phyloP scores from a whole-genome alignment of 805 yeast genomes.

The Wickerhamia fluorescens region DNA sequence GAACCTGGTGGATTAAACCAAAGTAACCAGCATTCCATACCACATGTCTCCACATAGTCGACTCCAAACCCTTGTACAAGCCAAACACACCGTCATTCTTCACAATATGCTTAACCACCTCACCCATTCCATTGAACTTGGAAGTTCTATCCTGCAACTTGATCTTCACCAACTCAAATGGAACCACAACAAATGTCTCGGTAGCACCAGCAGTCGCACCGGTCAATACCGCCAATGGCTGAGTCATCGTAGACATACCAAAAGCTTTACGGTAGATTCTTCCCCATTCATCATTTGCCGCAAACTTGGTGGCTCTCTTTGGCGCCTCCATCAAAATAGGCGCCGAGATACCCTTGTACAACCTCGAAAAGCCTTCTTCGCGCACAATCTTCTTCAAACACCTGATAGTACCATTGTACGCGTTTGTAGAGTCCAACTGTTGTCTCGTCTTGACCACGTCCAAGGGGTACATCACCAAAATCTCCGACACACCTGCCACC shows the following conservation, averaged over 20 bases:
- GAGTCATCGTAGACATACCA: slow-evolving; percentile 65
- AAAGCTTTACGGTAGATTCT: slow-evolving; percentile 67
- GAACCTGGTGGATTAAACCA: slow-evolving; percentile 86
- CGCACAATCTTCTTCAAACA: slow-evolving; percentile 77
- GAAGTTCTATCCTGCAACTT: slow-evolving; percentile 86
- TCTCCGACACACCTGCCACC: slow-evolving; percentile 95
- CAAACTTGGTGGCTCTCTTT: slow-evolving; percentile 96
- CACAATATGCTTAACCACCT: slow-evolving; percentile 68
- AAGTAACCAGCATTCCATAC: slow-evolving; percentile 98
- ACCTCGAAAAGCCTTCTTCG: slow-evolving; percentile 75
- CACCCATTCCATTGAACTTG: slow-evolving; percentile 75
- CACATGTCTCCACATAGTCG: slow-evolving; percentile 95
- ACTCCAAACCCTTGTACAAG: slow-evolving; percentile 90
- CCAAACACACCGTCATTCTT: slow-evolving; percentile 74
- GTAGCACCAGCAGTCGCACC: slow-evolving; percentile 99
- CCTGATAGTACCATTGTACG: slow-evolving; percentile 78
- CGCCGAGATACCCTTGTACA: slow-evolving; percentile 91
- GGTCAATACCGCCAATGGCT: slow-evolving; percentile 77
- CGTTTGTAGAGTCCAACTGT: slow-evolving; percentile 60
- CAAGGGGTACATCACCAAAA: slow-evolving; percentile 90
- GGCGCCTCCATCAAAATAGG: slow-evolving; percentile 99
- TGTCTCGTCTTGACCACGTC: slow-evolving; percentile 97
- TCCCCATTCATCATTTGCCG: slow-evolving; percentile 97
- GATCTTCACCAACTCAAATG: slow-evolving; percentile 93
- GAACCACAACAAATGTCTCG: slow-evolving; percentile 95